These are phyloP conservation scores for Dactylorhiza incarnata DNA, from an alignment of 106 monocot genomes.

Conservation along the genomic window DNA sequence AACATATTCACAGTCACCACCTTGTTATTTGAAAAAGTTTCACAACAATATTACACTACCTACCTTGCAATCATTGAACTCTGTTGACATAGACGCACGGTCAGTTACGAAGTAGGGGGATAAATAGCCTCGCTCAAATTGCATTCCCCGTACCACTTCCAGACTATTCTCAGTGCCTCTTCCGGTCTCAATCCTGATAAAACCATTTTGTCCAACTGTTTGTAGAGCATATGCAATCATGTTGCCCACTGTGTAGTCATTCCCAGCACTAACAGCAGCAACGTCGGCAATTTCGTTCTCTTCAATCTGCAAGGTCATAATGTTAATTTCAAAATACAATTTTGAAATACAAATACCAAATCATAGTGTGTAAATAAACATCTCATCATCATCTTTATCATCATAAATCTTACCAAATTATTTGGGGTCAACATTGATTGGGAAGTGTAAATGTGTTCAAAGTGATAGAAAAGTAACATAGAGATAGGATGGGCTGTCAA, in stretches of 20 bases:
- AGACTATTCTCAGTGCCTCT: conserved; percentile 42
- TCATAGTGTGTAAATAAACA: not conserved
- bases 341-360: too few relatives aligned
- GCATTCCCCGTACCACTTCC: conserved; percentile 80
- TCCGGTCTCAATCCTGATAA: conserved; percentile 75
- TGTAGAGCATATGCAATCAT: conserved; percentile 74
- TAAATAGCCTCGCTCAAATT: conserved; percentile 85
- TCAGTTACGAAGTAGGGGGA: conserved; percentile 85
- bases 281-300: conserved; percentile 81
- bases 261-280: conserved; percentile 85
- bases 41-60: not conserved
- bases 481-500: not conserved
- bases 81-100: conserved; percentile 54
- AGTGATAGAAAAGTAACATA: not conserved
- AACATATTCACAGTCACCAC: conserved; percentile 10
- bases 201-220: conserved; percentile 69
- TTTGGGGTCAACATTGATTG: too few relatives aligned
- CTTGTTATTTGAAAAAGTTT: not conserved
- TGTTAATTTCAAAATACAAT: too few relatives aligned
- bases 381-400: too few relatives aligned
- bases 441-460: not conserved
- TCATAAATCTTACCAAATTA: too few relatives aligned
- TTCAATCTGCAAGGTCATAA: conserved; percentile 44
- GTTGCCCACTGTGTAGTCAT: conserved; percentile 58
- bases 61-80: conserved; percentile 71